Conservation (phyloP, 2,329 filamentous ascomycete species). For the Botryosphaeria agaves region DNA sequence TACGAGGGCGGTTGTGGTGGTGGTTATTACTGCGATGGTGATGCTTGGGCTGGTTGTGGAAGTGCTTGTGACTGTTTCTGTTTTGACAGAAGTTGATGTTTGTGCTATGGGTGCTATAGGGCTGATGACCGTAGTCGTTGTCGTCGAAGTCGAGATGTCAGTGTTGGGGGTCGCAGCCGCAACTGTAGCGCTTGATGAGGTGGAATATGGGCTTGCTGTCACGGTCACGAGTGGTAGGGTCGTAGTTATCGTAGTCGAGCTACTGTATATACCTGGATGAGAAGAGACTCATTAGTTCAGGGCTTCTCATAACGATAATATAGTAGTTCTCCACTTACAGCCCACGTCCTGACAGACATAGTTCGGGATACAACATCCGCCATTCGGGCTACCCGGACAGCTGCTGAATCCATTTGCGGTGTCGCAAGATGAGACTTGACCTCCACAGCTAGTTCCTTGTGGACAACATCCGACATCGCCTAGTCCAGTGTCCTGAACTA, state of each 20-base stretch:
- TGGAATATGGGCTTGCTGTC: slow-evolving; percentile 3
- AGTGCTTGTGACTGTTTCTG: slow-evolving; percentile 1
- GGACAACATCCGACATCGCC: slow-evolving; percentile 65
- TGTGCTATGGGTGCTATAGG: no score
- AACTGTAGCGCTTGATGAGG: slow-evolving; percentile 3
- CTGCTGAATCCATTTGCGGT: slow-evolving; percentile 39
- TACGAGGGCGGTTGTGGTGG: slow-evolving; percentile 17
- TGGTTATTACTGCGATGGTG: no score
- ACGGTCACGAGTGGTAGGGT: slow-evolving; percentile 7
- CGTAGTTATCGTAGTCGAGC: slow-evolving; percentile 9
- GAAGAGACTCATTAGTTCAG: background rate
- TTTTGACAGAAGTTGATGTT: no score
- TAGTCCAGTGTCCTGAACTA: slow-evolving; percentile 41
- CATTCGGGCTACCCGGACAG: slow-evolving; percentile 47
- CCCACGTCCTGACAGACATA: slow-evolving; percentile 53
- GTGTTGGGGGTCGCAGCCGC: slow-evolving; percentile 3
- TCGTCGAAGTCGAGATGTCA: no score
- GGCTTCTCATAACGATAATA: no score
- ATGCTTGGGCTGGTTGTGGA: slow-evolving; percentile 11
- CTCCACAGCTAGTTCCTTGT: slow-evolving; percentile 42
- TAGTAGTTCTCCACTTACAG: slow-evolving; percentile 46
- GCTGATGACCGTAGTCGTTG: no score
- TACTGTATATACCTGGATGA: slow-evolving; percentile 6
- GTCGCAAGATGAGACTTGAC: slow-evolving; percentile 43
- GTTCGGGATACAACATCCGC: slow-evolving; percentile 60